Base-by-base conservation (phyloP, 257 asterid genomes). In the Gardenia jasminoides region DNA sequence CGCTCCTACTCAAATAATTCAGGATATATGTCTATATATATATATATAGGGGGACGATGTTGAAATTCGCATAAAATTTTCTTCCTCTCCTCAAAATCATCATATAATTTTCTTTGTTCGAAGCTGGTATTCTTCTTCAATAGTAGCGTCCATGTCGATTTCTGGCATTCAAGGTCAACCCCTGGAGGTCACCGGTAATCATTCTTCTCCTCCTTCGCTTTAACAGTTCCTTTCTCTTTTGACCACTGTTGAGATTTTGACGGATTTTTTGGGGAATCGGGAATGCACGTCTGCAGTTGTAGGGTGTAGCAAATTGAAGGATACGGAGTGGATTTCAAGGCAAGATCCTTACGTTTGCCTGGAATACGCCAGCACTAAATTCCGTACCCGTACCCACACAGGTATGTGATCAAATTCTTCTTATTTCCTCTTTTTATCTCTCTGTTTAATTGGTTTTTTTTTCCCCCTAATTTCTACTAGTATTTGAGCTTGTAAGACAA, bases 261-360 rank as follows among this genome's bases (percentile, higher is more conserved):
- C 56, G 66, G 10, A 78, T 24, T 52, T 24, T 33, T 74, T 72
- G 10, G 5, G 59, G 33, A 72, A 41, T 59, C 56, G 78, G 82
- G 50, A 3, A 12, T 46, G 7, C 41, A 36, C 41, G 39, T 20
- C 79, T 71, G 56, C 91, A 95, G 98, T 95, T 80, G 98, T 93
- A 26, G 88, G 89, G 19, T 92, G 97, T 75, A 87, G 69, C 47
- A 95, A 88, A 82, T 84, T 95, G 90, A 93, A 87, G 80, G 92
- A 93, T 78, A 93, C 97, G 0, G 98, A 95, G 62, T 95, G 98
- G 98, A 87, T 93, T 74, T 92, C 99, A 28, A 89, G 98, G 81
- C 99, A 95, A 83, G 99, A 95, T 93, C 98, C 99, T 24, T 95
- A 95, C 81, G 97, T 92, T 69, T 89, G 94, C 74, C 85, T 95